Evolutionary conservation across 306 rosid genomes (phyloP), one percentile per base, ranked within the genome.

Genomic region (Cercis canadensis): DNA sequence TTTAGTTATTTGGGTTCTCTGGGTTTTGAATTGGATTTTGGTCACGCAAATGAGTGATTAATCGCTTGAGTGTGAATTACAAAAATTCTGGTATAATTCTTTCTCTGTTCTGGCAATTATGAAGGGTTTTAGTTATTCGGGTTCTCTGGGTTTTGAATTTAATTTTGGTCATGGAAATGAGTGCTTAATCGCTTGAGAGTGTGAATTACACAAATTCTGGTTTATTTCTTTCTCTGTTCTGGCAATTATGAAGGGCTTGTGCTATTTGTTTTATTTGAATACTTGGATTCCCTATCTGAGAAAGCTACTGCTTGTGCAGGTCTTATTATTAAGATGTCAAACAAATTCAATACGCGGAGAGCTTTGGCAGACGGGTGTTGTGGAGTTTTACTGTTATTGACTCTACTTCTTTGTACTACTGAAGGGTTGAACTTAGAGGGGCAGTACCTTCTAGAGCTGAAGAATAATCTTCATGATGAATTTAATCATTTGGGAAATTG

Each of bases 391-490:
- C 78, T 89, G 16, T 57, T 78, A 11, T 57, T 85, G 59, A n/a
- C 74, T 69, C 64, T 82, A n/a, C 81, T 87, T 52, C 57, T 82
- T 78, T 76, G 58, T 61, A 64, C 78, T 67, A 67, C 91, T 52
- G 87, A 80, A 54, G 95, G 97, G 32, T 78, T 94, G 86, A 94
- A 87, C 79, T 77, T 58, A 15, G 99, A 95, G 74, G 96, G 97
- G 67, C 50, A 63, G 50, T 82, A 64, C 67, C 96, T 95, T 24
- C 76, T 86, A 33, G 89, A 85, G 72, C 82, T 95, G 67, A 95
- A 87, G 80, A 80, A 57, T 8, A 83, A 84, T 73, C 53, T 95
- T 52, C 21, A 18, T 45, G 92, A 91, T 75, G 71, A 69, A 4
- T 54, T 8, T 45, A 63, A 85, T 73, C 2, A 4, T 57, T 74